Percentiles rank a stretch among this genome's conserved stretches.
phyloP scores from a whole-genome alignment of 2,329 filamentous ascomycete species.

The Colletotrichum echinochloae region DNA sequence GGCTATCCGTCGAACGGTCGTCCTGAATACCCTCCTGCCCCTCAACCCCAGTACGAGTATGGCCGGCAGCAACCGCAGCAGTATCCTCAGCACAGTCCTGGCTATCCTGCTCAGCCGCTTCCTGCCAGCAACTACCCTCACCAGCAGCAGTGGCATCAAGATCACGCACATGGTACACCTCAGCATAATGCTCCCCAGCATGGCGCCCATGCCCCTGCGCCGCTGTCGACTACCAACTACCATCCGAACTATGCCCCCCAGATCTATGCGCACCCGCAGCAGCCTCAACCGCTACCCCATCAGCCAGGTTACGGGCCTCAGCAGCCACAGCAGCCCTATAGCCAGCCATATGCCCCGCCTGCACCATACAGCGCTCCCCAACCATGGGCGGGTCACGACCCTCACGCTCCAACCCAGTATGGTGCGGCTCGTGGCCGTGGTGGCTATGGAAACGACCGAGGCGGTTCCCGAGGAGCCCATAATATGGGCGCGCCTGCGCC shows the following conservation, averaged over 20 bases:
- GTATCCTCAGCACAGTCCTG: slow-evolving; percentile 44
- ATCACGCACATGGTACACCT: slow-evolving; percentile 51
- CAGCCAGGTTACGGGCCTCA: slow-evolving; percentile 58
- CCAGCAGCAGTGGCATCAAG: slow-evolving; percentile 56
- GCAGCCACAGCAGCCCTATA: slow-evolving; percentile 53
- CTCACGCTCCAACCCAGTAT: slow-evolving; percentile 53
- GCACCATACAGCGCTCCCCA: slow-evolving; percentile 49
- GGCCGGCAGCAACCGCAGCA: slow-evolving; percentile 54
- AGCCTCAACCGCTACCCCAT: slow-evolving; percentile 49
- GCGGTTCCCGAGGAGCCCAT: slow-evolving; percentile 50
- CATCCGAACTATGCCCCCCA: slow-evolving; percentile 71
- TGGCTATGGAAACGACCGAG: slow-evolving; percentile 59
- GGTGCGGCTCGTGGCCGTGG: slow-evolving; percentile 55
- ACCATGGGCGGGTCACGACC: slow-evolving; percentile 50
- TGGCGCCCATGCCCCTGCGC: slow-evolving; percentile 57
- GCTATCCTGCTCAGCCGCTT: slow-evolving; percentile 50
- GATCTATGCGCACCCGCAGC: slow-evolving; percentile 56
- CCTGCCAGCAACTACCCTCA: slow-evolving; percentile 53
- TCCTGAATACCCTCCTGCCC: slow-evolving; percentile 55
- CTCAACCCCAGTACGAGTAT: slow-evolving; percentile 59
- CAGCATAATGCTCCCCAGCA: slow-evolving; percentile 53
- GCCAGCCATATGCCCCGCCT: slow-evolving; percentile 51
- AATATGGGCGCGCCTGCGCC: slow-evolving; percentile 50
- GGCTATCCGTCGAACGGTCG: slow-evolving; percentile 53
- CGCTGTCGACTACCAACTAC: slow-evolving; percentile 66